Percentiles rank a stretch among this genome's conserved stretches.
phyloP scores from a whole-genome alignment of 805 yeast genomes.

The Candida railenensis region DNA sequence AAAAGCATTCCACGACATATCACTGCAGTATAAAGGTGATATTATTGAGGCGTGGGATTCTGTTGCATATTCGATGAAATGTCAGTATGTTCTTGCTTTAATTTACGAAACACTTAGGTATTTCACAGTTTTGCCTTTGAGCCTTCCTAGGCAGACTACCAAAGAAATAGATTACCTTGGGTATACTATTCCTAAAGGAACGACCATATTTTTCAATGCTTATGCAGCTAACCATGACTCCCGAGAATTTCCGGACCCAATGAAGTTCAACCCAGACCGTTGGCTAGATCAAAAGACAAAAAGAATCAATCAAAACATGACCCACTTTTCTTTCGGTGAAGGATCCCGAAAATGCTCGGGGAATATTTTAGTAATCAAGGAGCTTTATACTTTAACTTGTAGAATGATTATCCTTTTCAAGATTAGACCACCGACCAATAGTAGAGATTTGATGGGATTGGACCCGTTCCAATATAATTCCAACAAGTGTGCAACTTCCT shows the following conservation, averaged over 20 bases:
- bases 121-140: constrained; percentile 66
- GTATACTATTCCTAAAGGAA: constrained; percentile 50
- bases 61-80: constrained; percentile 24
- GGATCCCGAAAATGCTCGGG: constrained; percentile 79
- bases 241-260: constrained; percentile 40
- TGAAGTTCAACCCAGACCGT: constrained; percentile 51
- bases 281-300: constrained; percentile 37
- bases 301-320: constrained; percentile 13
- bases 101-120: constrained; percentile 61
- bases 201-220: constrained; percentile 63
- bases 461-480: constrained; percentile 53
- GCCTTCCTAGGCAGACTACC: constrained; percentile 63
- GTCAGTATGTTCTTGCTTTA: constrained; percentile 56
- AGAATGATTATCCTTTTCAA: constrained; percentile 53
- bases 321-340: constrained; percentile 62
- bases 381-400: constrained; percentile 57
- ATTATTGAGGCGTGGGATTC: constrained; percentile 34
- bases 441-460: constrained; percentile 33
- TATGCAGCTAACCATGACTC: constrained; percentile 71
- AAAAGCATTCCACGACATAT: constrained; percentile 41
- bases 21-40: constrained; percentile 29
- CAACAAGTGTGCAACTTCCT: constrained; percentile 57
- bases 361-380: constrained; percentile 59
- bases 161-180: constrained; percentile 42
- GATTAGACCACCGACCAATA: constrained; percentile 41